These are phyloP conservation scores for Mariannaea sp. DNA, from an alignment of 2,329 filamentous ascomycete species.

Conservation along the genomic window DNA sequence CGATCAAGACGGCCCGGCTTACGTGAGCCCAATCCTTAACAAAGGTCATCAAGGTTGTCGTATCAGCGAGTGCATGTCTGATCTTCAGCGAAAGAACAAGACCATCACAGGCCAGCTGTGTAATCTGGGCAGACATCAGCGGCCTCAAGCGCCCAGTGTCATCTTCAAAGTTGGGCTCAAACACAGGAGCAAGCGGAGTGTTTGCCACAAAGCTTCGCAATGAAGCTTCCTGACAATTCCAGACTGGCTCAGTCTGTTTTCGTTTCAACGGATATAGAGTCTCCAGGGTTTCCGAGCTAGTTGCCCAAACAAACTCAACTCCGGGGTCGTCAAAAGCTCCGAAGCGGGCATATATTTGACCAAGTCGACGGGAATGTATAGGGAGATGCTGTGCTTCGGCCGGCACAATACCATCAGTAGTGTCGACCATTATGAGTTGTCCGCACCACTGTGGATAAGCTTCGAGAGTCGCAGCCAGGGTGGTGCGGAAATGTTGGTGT, in stretches of 20 bases:
- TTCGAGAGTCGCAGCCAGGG: slow-evolving; percentile 17
- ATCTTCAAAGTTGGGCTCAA: neutral
- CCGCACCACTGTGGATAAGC: slow-evolving; percentile 32
- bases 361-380: slow-evolving; percentile 27
- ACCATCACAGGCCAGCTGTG: slow-evolving; percentile 28
- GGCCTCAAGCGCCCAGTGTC: neutral
- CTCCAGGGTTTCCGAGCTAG: slow-evolving; percentile 16
- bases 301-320: slow-evolving; percentile 25
- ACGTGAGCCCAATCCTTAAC: slow-evolving; percentile 32
- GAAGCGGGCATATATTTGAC: slow-evolving; percentile 29
- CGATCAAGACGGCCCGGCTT: slow-evolving; percentile 4
- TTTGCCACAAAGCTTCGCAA: slow-evolving; percentile 21
- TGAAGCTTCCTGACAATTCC: slow-evolving; percentile 13
- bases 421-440: slow-evolving; percentile 20
- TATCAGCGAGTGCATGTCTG: slow-evolving; percentile 34
- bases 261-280: slow-evolving; percentile 20
- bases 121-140: slow-evolving; percentile 31
- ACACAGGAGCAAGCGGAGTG: slow-evolving; percentile 1
- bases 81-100: slow-evolving; percentile 28
- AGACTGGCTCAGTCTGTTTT: slow-evolving; percentile 6
- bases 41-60: slow-evolving; percentile 25
- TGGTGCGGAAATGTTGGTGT: slow-evolving; percentile 11
- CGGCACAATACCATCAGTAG: slow-evolving; percentile 10
- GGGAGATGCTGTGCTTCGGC: slow-evolving; percentile 23
- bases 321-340: slow-evolving; percentile 26